Conservation (phyloP, 352 stramenopile species). For the Globisporangium cederbergense region DNA sequence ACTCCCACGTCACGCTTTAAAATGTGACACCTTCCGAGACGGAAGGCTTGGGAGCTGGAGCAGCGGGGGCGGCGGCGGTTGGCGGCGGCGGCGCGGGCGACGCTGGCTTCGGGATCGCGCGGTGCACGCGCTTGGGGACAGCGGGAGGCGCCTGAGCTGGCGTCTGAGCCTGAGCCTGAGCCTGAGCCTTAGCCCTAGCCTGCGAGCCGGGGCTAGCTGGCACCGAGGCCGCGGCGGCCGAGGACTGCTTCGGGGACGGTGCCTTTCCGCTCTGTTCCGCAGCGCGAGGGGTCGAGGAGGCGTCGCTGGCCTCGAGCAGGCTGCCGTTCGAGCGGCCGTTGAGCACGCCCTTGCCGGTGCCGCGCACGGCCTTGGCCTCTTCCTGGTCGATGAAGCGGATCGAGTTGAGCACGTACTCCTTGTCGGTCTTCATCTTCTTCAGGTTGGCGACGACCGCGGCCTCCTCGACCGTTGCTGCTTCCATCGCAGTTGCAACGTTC, state of each 20-base stretch:
- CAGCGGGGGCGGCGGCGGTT: conserved; percentile 5
- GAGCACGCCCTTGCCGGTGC: conserved; percentile 62
- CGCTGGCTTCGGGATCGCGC: conserved; percentile 20
- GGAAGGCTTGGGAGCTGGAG: conserved; percentile 12
- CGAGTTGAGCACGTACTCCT: conserved; percentile 88
- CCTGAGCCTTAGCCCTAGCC: neutral
- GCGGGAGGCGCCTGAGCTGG: conserved; percentile 8
- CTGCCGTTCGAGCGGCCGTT: conserved; percentile 33
- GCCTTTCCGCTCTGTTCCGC: conserved; percentile 6
- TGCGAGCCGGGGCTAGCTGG: conserved; percentile 13
- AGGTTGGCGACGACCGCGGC: conserved; percentile 57
- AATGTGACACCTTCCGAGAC: conserved; percentile 12
- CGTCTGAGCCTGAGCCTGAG: neutral
- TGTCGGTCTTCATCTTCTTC: conserved; percentile 86
- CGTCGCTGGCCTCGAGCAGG: conserved; percentile 36
- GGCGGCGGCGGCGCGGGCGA: conserved; percentile 14
- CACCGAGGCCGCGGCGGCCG: conserved; percentile 19
- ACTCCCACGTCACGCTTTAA: conserved; percentile 12
- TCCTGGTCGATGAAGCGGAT: conserved; percentile 89
- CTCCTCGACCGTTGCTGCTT: conserved; percentile 58
- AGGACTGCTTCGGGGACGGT: conserved; percentile 30
- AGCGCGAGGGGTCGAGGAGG: conserved; percentile 1
- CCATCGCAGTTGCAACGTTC: conserved; percentile 50
- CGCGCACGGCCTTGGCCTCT: conserved; percentile 84
- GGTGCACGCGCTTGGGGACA: conserved; percentile 18